phyloP scores from a whole-genome alignment of 176 grass and related monocot genomes.

The Triticum urartu region DNA sequence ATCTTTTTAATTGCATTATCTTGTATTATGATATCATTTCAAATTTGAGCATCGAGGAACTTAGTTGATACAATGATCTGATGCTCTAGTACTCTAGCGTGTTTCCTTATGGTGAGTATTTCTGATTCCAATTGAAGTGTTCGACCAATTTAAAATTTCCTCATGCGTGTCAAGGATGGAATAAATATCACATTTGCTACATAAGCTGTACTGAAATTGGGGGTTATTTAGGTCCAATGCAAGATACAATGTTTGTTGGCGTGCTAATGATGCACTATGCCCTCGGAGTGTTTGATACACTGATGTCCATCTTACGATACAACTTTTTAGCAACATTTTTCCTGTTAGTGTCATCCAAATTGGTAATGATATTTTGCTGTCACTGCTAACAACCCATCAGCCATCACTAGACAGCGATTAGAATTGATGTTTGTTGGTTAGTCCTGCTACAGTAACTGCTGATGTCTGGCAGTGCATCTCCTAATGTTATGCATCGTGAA shows the following conservation, averaged over 20 bases:
- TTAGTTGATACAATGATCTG: constrained; percentile 10
- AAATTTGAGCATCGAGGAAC: neutral
- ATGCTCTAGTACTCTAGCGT: neutral
- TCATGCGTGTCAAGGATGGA: neutral
- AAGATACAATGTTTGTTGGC: neutral
- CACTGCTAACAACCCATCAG: constrained; percentile 6
- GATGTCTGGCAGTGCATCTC: neutral
- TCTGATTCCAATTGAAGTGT: neutral
- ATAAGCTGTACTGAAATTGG: neutral
- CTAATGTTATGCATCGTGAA: neutral
- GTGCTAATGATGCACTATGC: neutral
- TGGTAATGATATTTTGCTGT: neutral
- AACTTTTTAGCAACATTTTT: neutral
- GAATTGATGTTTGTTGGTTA: neutral
- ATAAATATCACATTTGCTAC: neutral
- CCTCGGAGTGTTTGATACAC: neutral
- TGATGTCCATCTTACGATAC: neutral
- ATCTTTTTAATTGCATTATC: constrained; percentile 20
- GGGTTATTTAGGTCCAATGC: neutral
- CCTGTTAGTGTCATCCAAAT: neutral
- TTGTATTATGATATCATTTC: constrained; percentile 16
- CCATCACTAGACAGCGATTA: neutral
- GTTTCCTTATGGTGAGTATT: neutral
- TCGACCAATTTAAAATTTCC: no score
- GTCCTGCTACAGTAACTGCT: neutral